Conservation (phyloP, 192 early-diverging fungal species). For the Anaeromyces robustus region DNA sequence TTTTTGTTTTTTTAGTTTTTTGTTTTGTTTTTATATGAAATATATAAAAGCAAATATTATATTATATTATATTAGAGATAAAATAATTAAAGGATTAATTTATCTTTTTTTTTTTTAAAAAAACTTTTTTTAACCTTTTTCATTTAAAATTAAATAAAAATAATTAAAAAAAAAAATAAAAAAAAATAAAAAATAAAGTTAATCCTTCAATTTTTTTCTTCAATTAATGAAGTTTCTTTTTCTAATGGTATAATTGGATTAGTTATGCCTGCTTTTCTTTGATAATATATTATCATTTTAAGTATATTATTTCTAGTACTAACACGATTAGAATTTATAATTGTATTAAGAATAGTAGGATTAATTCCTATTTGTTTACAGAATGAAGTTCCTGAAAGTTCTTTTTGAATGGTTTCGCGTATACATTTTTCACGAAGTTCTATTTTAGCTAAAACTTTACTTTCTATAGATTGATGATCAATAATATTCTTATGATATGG, state of each 20-base stretch:
- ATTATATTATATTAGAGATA: too few species aligned
- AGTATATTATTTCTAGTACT: background rate
- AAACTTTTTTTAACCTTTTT: too few species aligned
- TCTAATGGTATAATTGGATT: background rate
- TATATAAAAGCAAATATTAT: too few species aligned
- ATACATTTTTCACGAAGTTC: background rate
- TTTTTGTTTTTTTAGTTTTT: too few species aligned
- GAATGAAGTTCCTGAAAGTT: background rate
- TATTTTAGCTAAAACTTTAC: background rate
- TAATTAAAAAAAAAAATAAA: too few species aligned
- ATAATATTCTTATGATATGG: too few species aligned
- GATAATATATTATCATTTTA: background rate
- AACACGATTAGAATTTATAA: background rate
- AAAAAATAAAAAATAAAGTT: too few species aligned
- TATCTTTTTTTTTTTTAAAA: too few species aligned
- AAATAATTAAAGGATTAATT: too few species aligned
- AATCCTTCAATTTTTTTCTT: background rate
- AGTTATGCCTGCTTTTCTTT: background rate
- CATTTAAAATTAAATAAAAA: too few species aligned
- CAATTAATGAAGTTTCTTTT: background rate
- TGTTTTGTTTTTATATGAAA: too few species aligned
- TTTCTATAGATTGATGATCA: background rate
- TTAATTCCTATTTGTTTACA: background rate
- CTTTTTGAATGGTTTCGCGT: background rate
- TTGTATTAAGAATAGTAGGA: background rate